Evolutionary conservation across 306 rosid genomes (phyloP).

Genomic region (Aeschynomene evenia): DNA sequence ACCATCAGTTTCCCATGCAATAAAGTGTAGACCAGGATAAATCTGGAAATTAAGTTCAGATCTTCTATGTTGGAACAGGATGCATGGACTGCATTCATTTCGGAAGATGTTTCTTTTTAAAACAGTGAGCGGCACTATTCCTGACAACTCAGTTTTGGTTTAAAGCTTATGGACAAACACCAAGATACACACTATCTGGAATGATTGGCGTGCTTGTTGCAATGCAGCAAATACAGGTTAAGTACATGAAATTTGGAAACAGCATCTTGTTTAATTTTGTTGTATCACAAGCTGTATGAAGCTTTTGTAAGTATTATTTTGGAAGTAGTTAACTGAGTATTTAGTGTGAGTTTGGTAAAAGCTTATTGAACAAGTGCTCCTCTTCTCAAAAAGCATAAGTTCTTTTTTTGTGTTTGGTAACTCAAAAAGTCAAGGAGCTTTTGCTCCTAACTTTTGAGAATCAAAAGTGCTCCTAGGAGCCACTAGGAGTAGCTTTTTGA

Average conservation of each 20-base stretch:
- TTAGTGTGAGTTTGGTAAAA: too few species aligned
- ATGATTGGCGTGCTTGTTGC: conserved; percentile 19
- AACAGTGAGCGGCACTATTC: conserved; percentile 29
- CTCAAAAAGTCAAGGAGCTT: too few species aligned
- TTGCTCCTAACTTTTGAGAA: too few species aligned
- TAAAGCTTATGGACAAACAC: conserved; percentile 14
- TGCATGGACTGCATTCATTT: conserved; percentile 83
- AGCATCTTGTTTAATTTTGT: conserved; percentile 22
- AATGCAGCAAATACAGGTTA: conserved; percentile 12
- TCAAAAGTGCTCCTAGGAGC: too few species aligned
- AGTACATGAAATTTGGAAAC: conserved; percentile 28
- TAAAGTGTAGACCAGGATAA: background rate
- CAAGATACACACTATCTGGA: background rate
- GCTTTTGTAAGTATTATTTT: conserved; percentile 39
- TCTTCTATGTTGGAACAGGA: conserved; percentile 51
- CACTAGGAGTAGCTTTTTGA: too few species aligned
- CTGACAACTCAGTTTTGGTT: conserved; percentile 34
- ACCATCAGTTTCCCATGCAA: background rate
- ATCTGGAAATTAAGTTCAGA: background rate
- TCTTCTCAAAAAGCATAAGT: too few species aligned
- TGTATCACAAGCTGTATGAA: conserved; percentile 39
- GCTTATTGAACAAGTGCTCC: too few species aligned
- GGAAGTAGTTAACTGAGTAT: conserved; percentile 33
- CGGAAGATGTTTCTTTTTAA: conserved; percentile 69
- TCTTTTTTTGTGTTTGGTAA: too few species aligned